A percentile compares a stretch with the other conserved stretches of the same genome.
Conservation (phyloP, 1,139 yeast species). For the Nakaseomyces bracarensis region DNA sequence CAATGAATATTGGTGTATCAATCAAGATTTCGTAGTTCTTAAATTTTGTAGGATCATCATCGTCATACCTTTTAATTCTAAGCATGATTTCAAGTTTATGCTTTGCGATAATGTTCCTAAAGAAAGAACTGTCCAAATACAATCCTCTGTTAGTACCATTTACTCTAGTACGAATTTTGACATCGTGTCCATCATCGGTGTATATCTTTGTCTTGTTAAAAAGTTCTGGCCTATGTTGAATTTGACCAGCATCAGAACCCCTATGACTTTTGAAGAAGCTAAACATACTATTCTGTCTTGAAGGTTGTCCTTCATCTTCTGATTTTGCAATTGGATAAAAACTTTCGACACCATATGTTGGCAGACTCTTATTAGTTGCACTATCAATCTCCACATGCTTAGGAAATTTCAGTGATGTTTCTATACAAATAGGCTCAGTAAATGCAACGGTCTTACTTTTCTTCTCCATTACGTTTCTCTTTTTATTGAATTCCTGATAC, state of each 20-base stretch:
- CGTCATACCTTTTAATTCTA: slow-evolving; percentile 55
- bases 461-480: slow-evolving; percentile 1
- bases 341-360: slow-evolving; percentile 28
- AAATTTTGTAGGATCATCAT: slow-evolving; percentile 40
- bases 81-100: slow-evolving; percentile 73
- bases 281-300: slow-evolving; percentile 9
- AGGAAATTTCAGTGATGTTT: slow-evolving; percentile 24
- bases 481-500: not conserved
- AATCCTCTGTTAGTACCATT: slow-evolving; percentile 33
- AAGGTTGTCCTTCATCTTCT: not conserved
- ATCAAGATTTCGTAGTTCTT: slow-evolving; percentile 85
- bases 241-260: not conserved
- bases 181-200: slow-evolving; percentile 14
- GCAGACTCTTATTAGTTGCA: slow-evolving; percentile 12
- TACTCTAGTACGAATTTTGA: slow-evolving; percentile 14
- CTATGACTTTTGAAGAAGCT: slow-evolving; percentile 7
- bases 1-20: slow-evolving; percentile 70
- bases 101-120: slow-evolving; percentile 55
- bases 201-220: slow-evolving; percentile 8
- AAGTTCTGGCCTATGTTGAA: not conserved
- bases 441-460: slow-evolving; percentile 18
- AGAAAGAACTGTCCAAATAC: slow-evolving; percentile 60
- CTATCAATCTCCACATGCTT: slow-evolving; percentile 15
- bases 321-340: slow-evolving; percentile 10
- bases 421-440: slow-evolving; percentile 28